Base-by-base conservation (phyloP, 2,329 filamentous ascomycete genomes). In the Lasiodiplodia citricola region DNA sequence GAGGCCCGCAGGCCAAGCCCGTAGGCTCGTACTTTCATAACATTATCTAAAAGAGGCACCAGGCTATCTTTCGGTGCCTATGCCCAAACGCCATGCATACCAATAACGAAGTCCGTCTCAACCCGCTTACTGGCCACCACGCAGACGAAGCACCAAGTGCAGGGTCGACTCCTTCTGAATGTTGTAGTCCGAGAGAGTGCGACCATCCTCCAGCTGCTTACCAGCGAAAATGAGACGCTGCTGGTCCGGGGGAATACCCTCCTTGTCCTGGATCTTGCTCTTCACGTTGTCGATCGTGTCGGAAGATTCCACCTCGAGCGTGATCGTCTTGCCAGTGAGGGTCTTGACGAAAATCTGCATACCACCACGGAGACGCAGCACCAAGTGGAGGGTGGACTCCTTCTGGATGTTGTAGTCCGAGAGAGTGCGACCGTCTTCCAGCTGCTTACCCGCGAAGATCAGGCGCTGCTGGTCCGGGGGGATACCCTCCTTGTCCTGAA, bases 351-450 rank as follows among this genome's bases (percentile, higher is more conserved):
- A 86, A 64, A 86, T 87, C 71, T 87, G 85, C 85, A 87, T 88
- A 80, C 93, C 93, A 85, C 93, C 92, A 83, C 92, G 92, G 5
- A 96, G 92, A 81, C 93, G 92, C 64, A 96, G 91, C 70, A 96
- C 93, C 62, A 96, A 84, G 77, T 96, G 93, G 1, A 96, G 90
- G 1, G 92, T 96, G 0, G 88, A 92, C 79, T 97, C 93, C 86
- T 97, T 97, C 83, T 97, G 94, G 66, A 97, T 97, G 84, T 97
- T 97, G 88, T 97, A 97, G 80, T 97, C 94, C 70, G 88, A 91
- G 0, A 97, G 86, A 35, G 94, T 97, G 66, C 94, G 93, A 71
- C 95, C 94, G 74, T 98, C 95, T 82, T 98, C 95, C 4, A 97
- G 89, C 80, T 97, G 94, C 87, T 97, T 97, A 68, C 94, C 95